phyloP scores from a whole-genome alignment of 495 filamentous ascomycete genomes.

The Podospora pseudopauciseta region DNA sequence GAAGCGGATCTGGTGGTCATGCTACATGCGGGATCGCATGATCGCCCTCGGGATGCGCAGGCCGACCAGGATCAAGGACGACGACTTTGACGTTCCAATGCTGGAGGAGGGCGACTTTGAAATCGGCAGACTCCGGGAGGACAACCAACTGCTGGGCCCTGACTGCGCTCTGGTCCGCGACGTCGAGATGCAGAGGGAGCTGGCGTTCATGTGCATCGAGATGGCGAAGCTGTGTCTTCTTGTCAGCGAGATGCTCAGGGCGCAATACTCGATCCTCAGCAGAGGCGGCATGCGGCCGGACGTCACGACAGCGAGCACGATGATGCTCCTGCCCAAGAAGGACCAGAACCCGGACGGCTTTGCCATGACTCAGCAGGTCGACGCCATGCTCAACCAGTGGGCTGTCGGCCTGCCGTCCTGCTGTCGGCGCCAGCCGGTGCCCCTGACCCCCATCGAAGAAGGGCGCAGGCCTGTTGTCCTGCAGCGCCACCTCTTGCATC shows the following conservation, averaged over 20 bases:
- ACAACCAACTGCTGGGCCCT: conserved; percentile 59
- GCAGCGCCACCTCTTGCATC: conserved; percentile 75
- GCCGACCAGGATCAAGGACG: conserved; percentile 82
- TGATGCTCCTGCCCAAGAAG: conserved; percentile 89
- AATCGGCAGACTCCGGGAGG: conserved; percentile 59
- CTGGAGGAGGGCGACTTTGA: conserved; percentile 80
- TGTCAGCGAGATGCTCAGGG: conserved; percentile 76
- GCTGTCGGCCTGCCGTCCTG: conserved; percentile 61
- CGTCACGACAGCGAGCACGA: conserved; percentile 71
- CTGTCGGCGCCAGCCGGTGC: conserved; percentile 57
- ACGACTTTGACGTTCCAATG: conserved; percentile 89
- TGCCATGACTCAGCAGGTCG: conserved; percentile 37
- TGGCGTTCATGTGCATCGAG: conserved; percentile 83
- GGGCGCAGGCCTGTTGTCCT: conserved; percentile 55
- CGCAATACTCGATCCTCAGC: conserved; percentile 86
- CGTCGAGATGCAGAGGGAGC: conserved; percentile 60
- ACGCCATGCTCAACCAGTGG: conserved; percentile 72
- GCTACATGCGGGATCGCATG: conserved; percentile 83
- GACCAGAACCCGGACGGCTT: conserved; percentile 29
- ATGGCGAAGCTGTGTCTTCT: conserved; percentile 86
- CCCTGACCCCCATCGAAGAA: conserved; percentile 42
- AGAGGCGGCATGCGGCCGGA: conserved; percentile 66
- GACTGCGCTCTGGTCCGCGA: conserved; percentile 66
- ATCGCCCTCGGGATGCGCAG: conserved; percentile 87
- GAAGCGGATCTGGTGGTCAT: conserved; percentile 95